Evolutionary conservation across 495 filamentous ascomycete genomes (phyloP), one percentile per base, ranked within the genome.

Genomic region (Xylaria intraflava): DNA sequence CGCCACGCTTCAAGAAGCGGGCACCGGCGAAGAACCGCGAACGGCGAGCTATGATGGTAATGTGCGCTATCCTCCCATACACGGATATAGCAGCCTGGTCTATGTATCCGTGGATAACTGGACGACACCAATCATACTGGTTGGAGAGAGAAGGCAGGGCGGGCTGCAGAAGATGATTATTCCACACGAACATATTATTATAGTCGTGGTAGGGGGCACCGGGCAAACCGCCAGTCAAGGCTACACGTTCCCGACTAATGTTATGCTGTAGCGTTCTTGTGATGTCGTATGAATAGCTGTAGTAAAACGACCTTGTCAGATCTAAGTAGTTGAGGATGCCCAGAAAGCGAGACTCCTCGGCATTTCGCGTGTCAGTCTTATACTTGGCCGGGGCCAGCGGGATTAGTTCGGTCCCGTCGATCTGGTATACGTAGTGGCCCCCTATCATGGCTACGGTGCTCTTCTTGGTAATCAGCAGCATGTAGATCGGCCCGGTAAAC

Each of bases 131-230:
- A 62, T 97, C 89, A 62, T 88, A 95, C 1, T 87, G 83, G 52
- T 86, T 87, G 52, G 86, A 85, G 47, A 98, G 73, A 20, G 75
- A 76, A 14, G 70, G 65, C n/a, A 78, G 71, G 1, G 86, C 90
- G 0, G 92, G 92, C 49, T 81, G 72, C 26, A 98, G 79, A 9
- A 98, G 78, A 68, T 96, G 87, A 56, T 87, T 80, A 53, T 98
- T 98, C 93, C 93, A 98, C 14, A 96, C 85, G 64, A 97, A 97
- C 93, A 98, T 98, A 20, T 85, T 81, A 57, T 96, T 94, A 65
- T 86, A 84, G 60, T 95, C 84, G 23, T 81, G 77, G 8, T 78
- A 74, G 24, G 75, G 72, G 3, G 77, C 71, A 43, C 78, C 78
- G 1, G 78, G 71, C 12, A 73, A 66, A n/a, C 85, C 90, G 57